A percentile compares a stretch with the other conserved stretches of the same genome.
Conservation (phyloP, 768 basidiomycete genomes). For the Boletus pseudopeckii region DNA sequence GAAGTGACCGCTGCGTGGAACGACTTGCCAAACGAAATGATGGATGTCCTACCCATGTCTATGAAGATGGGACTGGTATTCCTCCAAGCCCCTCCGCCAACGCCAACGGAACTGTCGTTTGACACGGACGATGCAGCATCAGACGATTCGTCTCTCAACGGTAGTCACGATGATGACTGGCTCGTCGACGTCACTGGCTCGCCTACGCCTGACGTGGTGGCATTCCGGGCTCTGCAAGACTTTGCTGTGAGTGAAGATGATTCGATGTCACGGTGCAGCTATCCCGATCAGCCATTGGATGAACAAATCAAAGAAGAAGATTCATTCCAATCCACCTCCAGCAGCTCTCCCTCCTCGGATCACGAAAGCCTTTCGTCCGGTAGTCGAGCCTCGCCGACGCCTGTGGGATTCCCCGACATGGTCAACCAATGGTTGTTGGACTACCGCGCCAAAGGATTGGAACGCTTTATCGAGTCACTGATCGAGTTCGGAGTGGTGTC, state of each 20-base stretch:
- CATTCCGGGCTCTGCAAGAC: background rate
- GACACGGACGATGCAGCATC: constrained; percentile 1
- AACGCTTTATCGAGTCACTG: constrained; percentile 15
- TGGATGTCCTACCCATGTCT: constrained; percentile 7
- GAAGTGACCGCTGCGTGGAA: constrained; percentile 22
- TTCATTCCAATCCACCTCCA: background rate
- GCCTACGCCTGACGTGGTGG: background rate
- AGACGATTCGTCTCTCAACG: background rate
- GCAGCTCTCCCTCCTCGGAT: constrained; percentile 6
- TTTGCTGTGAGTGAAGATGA: background rate
- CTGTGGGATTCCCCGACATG: constrained; percentile 11
- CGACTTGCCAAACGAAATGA: constrained; percentile 24
- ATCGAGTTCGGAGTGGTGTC: constrained; percentile 16
- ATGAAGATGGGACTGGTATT: background rate
- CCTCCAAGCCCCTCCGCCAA: constrained; percentile 20
- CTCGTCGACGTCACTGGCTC: background rate
- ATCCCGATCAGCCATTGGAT: background rate
- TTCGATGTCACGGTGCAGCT: background rate
- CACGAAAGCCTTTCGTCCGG: constrained; percentile 10
- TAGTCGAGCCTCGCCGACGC: background rate
- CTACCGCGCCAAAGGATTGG: constrained; percentile 16
- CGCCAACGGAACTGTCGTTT: constrained; percentile 8
- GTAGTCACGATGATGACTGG: background rate
- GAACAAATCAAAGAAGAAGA: background rate
- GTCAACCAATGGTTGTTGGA: constrained; percentile 22